Evolutionary conservation across 495 filamentous ascomycete species (phyloP), one percentile per base, ranked within the genome.

Genomic region (Beverwykella pulmonaria): DNA sequence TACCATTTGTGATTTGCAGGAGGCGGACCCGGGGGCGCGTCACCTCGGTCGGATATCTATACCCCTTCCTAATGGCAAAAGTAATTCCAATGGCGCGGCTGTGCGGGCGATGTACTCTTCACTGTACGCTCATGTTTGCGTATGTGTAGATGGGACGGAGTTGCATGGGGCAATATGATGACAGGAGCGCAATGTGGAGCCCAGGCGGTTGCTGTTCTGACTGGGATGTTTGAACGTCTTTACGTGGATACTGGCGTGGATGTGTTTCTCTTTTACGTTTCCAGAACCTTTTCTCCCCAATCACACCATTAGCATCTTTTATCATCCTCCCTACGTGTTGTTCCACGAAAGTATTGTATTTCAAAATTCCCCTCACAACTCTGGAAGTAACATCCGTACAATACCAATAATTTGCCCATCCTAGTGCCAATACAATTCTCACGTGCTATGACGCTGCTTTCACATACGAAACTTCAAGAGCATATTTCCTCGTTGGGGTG

Each of bases 21-120:
- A 41, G 57, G 32, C 36, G 55, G 63, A 67, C 30, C 30, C 27
- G 46, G 30, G 55, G 63, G 53, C 41, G 46, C 25, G 54, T 41
- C 54, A 39, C 57, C 22, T 48, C 23, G 49, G 29, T 61, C 59
- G 68, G 53, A 71, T 67, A 71, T 67, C 59, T 64, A 71, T 71
- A 71, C 68, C 68, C 65, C 64, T 61, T 66, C 44, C 30, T 67
- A 67, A 67, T 67, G 63, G 68, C 64, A 53, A 71, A 69, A 60
- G 20, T 49, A 36, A 71, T 54, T 65, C 32, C 39, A 50, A 63
- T 23, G 34, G 59, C 41, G 52, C 47, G 46, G 59, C 54, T 68
- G 39, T 62, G 65, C 58, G 30, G 36, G 41, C 12, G 49, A 22
- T 17, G 22, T 12, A 23, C 41, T 57, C 47, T 58, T 47, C 55